Evolutionary conservation across 78 protist species (phyloP), one percentile per base, ranked within the genome.

Genomic region (Acrasis kona): DNA sequence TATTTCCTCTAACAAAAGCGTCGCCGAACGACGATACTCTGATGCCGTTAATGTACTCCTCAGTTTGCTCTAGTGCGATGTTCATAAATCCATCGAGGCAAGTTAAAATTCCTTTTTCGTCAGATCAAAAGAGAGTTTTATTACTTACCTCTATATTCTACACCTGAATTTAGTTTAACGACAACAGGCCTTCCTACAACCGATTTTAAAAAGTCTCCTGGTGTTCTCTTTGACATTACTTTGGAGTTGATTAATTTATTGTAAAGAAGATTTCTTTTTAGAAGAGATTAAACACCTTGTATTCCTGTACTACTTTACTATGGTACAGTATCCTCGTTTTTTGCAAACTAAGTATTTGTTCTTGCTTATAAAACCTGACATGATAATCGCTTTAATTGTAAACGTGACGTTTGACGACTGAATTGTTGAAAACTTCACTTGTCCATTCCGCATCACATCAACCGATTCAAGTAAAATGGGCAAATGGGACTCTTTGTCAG

Each of bases 31-130:
- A 82, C 39, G 81, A 82, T 74, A 80, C 86, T 58, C 90, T 64
- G 79, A 82, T 89, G 0, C 95, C 96, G 41, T 91, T 87, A 10
- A 86, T 77, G 68, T 77, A 92, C 74, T 94, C 98, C 70, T 95
- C 95, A 0, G 98, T 89, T 72, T 95, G 94, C 76, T 95, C 98
- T 84, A 95, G 79, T 8, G 93, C 98, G 12, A 95, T 87, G 76
- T 95, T 95, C 95, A 95, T 90, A 84, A 76, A 87, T 39, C 97
- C 98, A 42, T 95, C 98, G 5, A 95, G 80, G 34, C 95, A 87
- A 28, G 92, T 91, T 6, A 95, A 78, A 29, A 92, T 80, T 3
- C 93, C 91, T 86, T 40, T n/a, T n/a, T n/a, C n/a, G n/a, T 31
- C 3, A 73, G 9, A 1, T 2, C 64, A 61, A 58, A 35, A 58